Percentiles rank a stretch among this genome's conserved stretches.
These are phyloP conservation scores for Linderniella brevidens DNA, from an alignment of 257 asterid species.

Conservation along the genomic window DNA sequence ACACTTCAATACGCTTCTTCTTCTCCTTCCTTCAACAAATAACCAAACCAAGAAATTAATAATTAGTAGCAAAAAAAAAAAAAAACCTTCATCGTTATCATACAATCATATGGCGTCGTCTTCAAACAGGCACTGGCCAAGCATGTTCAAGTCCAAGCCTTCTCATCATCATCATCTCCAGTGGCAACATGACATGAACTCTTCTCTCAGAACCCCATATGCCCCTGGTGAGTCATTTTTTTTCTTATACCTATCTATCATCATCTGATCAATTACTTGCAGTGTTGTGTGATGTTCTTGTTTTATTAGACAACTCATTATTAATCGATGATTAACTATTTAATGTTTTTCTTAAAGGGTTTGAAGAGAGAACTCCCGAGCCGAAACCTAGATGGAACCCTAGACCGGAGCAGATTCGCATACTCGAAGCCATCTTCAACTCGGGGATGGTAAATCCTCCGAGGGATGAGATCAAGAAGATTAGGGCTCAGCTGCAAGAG, in stretches of 20 bases:
- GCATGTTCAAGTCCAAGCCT: conserved; percentile 54
- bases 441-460: conserved; percentile 89
- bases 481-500: conserved; percentile 64
- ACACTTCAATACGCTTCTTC: too few relatives aligned
- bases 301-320: too few relatives aligned
- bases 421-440: conserved; percentile 65
- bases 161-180: conserved; percentile 23
- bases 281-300: neutral
- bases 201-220: conserved; percentile 17
- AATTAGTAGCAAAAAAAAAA: too few relatives aligned
- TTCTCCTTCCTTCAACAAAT: neutral
- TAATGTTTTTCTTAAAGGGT: neutral
- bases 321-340: neutral
- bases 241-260: neutral
- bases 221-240: neutral
- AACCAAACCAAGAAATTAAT: conserved; percentile 1
- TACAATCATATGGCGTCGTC: conserved; percentile 27
- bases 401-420: conserved; percentile 65
- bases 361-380: conserved; percentile 57
- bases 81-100: too few relatives aligned
- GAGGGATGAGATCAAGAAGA: conserved; percentile 66
- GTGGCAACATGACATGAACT: conserved; percentile 44
- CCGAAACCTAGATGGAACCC: conserved; percentile 94
- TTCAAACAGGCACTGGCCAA: conserved; percentile 51
- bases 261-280: neutral